Base-by-base conservation (phyloP, 306 rosid genomes). In the Inga leiocalycina region DNA sequence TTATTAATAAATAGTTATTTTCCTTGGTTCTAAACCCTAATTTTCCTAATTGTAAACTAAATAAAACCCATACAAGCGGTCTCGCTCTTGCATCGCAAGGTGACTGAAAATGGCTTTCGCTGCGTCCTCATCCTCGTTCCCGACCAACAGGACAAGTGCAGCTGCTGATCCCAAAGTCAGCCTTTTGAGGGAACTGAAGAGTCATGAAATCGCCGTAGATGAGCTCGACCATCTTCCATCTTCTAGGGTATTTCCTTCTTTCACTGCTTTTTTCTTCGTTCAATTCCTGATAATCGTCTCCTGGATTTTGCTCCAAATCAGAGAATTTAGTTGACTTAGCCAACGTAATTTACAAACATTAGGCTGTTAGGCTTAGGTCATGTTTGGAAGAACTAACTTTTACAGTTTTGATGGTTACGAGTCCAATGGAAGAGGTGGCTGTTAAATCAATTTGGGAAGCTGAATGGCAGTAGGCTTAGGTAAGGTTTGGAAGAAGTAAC, bases 191-290 rank as follows among this genome's bases (percentile, higher is more conserved):
- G 79, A 89, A 79, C 16, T 92, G 66, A 83, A 86, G 87, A 80
- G 88, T 85, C 93, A 88, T 78, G 90, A 94, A 82, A 89, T 93
- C 32, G 93, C 97, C 74, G 82, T 92, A 46, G 94, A 88, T 48
- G 98, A 94, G 85, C 97, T 93, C 87, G 81, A 85, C 83, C 73
- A 82, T 71, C 90, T 89, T 17, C 82, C 93, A 43, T 85, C 96
- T 70, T 83, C 92, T 43, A 80, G 94, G 84, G 98, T 92, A 87
- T 37, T 35, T 37, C 8, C 82, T 11, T 0, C 32, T 52, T 17
- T 27, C 35, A 12, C 56, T n/a, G n/a, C 69, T 19, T 12, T 59
- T 49, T 74, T 35, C 45, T 43, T 65, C 14, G 32, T 77, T 5
- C 13, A 59, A 64, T 43, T 43, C 19, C 54, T 4, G 54, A 43